These are phyloP conservation scores for Verbascum thapsus DNA, from an alignment of 257 asterid species.

Conservation along the genomic window DNA sequence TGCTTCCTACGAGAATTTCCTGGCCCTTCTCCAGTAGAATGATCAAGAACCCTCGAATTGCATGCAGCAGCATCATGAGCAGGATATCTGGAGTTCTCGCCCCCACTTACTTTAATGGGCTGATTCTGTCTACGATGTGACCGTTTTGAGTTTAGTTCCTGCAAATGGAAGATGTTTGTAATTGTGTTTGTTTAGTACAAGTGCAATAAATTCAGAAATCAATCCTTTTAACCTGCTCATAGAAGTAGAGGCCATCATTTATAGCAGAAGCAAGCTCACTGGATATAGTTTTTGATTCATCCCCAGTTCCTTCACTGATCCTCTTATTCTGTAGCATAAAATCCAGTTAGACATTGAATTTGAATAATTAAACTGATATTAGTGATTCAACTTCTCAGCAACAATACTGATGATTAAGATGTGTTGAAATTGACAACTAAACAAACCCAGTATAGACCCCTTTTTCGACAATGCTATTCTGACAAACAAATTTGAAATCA, in stretches of 20 bases:
- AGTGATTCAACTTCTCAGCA: conserved; percentile 9
- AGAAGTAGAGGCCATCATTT: conserved; percentile 79
- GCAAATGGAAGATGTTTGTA: conserved; percentile 31
- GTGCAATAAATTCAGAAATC: conserved; percentile 25
- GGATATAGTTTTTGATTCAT: conserved; percentile 55
- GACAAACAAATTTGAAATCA: not conserved
- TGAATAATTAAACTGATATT: conserved; percentile 4
- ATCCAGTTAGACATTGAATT: conserved; percentile 23
- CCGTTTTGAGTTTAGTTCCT: conserved; percentile 68
- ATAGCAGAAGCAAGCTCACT: conserved; percentile 77
- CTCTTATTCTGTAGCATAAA: conserved; percentile 51
- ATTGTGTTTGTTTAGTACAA: conserved; percentile 20
- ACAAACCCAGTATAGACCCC: not conserved
- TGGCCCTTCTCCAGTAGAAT: conserved; percentile 54
- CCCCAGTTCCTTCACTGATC: conserved; percentile 42
- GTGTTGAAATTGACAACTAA: not conserved
- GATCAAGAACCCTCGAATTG: conserved; percentile 47
- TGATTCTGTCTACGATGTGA: conserved; percentile 42
- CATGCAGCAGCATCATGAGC: conserved; percentile 41
- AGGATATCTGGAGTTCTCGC: conserved; percentile 48
- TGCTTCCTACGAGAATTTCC: conserved; percentile 61
- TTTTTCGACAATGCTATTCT: not conserved
- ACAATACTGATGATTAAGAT: not conserved
- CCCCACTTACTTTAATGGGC: conserved; percentile 44
- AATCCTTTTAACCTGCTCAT: conserved; percentile 70